These are phyloP conservation scores for Claviceps spartinae DNA, from an alignment of 2,329 filamentous ascomycete genomes.

Conservation along the genomic window DNA sequence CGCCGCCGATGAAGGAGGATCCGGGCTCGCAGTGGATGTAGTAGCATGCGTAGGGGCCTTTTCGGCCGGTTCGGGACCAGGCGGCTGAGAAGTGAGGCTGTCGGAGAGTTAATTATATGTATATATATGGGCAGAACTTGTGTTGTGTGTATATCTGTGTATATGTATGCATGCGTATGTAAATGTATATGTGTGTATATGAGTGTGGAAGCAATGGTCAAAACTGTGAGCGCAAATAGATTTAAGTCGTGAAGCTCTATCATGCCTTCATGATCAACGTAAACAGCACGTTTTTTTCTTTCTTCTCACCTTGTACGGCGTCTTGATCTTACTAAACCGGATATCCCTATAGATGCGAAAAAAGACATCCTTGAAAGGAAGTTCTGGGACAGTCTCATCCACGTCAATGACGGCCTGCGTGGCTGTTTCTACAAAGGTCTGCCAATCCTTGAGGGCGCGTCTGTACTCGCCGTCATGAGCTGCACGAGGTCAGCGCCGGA, in stretches of 20 bases:
- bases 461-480: constrained; percentile 72
- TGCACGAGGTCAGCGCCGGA: constrained; percentile 19
- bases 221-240: no score
- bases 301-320: constrained; percentile 65
- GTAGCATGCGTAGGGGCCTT: constrained; percentile 78
- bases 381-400: constrained; percentile 73
- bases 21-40: constrained; percentile 72
- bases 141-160: neutral
- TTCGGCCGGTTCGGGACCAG: constrained; percentile 76
- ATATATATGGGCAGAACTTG: neutral
- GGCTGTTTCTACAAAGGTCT: constrained; percentile 60
- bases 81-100: constrained; percentile 72
- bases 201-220: no score
- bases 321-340: constrained; percentile 70
- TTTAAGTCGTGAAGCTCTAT: no score
- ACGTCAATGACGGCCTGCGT: constrained; percentile 55
- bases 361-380: constrained; percentile 73
- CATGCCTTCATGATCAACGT: no score
- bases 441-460: constrained; percentile 66
- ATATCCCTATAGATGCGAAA: constrained; percentile 83
- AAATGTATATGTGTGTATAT: no score
- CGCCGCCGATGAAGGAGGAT: constrained; percentile 62
- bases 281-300: neutral
- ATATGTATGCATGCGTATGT: neutral
- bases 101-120: neutral